Evolutionary conservation across 2,329 filamentous ascomycete species (phyloP), one percentile per base, ranked within the genome.

Genomic region (Eutypa lata): DNA sequence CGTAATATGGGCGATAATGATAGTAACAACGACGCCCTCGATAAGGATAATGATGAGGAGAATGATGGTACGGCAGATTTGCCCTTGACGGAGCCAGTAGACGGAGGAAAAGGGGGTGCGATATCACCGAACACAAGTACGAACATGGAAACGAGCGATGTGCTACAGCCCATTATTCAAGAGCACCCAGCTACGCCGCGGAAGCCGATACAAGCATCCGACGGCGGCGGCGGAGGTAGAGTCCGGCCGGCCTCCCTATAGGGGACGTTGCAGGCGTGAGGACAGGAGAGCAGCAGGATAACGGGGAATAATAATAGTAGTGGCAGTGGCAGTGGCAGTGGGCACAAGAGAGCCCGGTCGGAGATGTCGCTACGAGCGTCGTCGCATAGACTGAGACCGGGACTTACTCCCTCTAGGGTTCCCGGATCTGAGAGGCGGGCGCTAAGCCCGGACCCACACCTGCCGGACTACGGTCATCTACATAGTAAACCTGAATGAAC

Each of bases 241-340:
- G 55, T 26, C 13, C 49, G 38, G 21, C 61, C 60, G 8, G 61
- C 59, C 3, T 55, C 54, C 16, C 43, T 64, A 6, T 61, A 63
- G 38, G 46, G 59, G 22, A 48, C 52, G 19, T 38, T 63, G 18
- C 54, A 53, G 16, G 58, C 42, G 13, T 51, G 31, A 53, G 48
- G 42, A 54, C 57, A 10, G 49, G 49, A 3, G 50, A 57, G 14
- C 48, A 55, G 26, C 21, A 31, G 52, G 48, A 7, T 40, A 50
- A 18, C 31, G 18, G 31, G 54, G 50, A n/a, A 60, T 53, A 38
- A 33, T 31, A 10, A 10, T 31, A 31, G 26, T 10, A 31, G 26
- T 31, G 26, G 6, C 26, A 31, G 10, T 10, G 26, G 10, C 26
- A 5, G 26, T 10, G n/a, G 60, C 59, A 1, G 59, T 58, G 50